Percentiles rank a stretch among this genome's conserved stretches.
Evolutionary conservation across 441 rosid genomes (phyloP).

Genomic region (Bruguiera hainesii): DNA sequence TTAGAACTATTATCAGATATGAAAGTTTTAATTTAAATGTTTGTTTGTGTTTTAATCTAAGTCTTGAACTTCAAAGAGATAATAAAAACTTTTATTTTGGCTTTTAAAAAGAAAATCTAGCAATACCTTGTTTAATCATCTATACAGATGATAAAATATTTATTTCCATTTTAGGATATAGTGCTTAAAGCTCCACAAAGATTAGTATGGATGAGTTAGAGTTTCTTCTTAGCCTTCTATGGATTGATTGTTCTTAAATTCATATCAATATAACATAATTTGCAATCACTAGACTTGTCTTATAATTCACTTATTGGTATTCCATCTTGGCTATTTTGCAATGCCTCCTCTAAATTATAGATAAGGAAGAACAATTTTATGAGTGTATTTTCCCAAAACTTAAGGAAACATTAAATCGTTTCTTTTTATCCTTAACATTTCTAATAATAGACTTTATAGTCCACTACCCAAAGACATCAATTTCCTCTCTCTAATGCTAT

Average conservation of each 20-base stretch:
- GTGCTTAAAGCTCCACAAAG: too few species aligned
- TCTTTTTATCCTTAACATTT: not conserved
- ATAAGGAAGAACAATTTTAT: slow-evolving; percentile 8
- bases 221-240: too few species aligned
- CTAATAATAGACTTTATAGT: not conserved
- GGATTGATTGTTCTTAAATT: not conserved
- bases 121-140: too few species aligned
- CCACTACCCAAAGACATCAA: not conserved
- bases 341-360: not conserved
- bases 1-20: too few species aligned
- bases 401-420: not conserved
- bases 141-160: too few species aligned
- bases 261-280: slow-evolving; percentile 3
- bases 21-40: too few species aligned
- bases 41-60: too few species aligned
- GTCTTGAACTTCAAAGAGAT: too few species aligned
- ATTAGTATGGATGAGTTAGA: too few species aligned
- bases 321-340: slow-evolving; percentile 4
- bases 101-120: too few species aligned
- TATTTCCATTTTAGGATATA: too few species aligned
- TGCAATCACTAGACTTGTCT: slow-evolving; percentile 9
- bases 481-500: not conserved
- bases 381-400: not conserved
- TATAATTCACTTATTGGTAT: not conserved
- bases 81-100: too few species aligned